These are phyloP conservation scores for Rhizopogon salebrosus DNA, from an alignment of 768 basidiomycete genomes.

Conservation along the genomic window DNA sequence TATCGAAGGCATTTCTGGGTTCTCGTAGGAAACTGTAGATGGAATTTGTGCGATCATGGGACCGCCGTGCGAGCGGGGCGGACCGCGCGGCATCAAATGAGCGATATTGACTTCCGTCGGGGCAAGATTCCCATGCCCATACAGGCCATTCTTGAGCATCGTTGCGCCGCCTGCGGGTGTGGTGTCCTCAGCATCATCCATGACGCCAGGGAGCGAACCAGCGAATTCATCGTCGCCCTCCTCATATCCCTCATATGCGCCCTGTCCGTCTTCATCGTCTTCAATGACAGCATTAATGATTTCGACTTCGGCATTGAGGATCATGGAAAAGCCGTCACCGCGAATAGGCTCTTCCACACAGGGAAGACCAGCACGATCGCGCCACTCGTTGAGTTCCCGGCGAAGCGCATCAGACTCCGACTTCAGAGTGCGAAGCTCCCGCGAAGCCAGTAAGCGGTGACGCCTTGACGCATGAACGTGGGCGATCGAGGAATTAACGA, in stretches of 20 bases:
- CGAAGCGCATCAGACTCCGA: constrained; percentile 83
- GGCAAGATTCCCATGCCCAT: constrained; percentile 30
- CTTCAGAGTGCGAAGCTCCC: constrained; percentile 76
- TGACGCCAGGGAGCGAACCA: constrained; percentile 16
- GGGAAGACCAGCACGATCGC: constrained; percentile 67
- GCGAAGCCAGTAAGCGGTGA: constrained; percentile 74
- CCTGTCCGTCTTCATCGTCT: constrained; percentile 46
- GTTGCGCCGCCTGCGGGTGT: constrained; percentile 19
- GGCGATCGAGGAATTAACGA: constrained; percentile 93
- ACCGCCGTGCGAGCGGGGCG: constrained; percentile 22
- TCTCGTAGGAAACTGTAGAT: constrained; percentile 43
- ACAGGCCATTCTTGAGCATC: constrained; percentile 31
- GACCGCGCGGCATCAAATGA: constrained; percentile 20
- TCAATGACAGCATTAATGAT: constrained; percentile 49
- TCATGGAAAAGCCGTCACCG: constrained; percentile 67
- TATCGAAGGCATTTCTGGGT: constrained; percentile 42
- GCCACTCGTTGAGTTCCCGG: constrained; percentile 92
- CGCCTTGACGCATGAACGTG: constrained; percentile 80
- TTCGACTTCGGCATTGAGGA: constrained; percentile 68
- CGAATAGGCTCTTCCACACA: constrained; percentile 70
- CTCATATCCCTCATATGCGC: constrained; percentile 32
- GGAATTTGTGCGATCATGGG: constrained; percentile 44
- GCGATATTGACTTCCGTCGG: constrained; percentile 20
- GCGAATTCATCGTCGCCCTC: constrained; percentile 38
- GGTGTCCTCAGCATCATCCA: constrained; percentile 29